These are phyloP conservation scores for Tritrichomonas musculus DNA, from an alignment of 208 protist species.

Conservation along the genomic window DNA sequence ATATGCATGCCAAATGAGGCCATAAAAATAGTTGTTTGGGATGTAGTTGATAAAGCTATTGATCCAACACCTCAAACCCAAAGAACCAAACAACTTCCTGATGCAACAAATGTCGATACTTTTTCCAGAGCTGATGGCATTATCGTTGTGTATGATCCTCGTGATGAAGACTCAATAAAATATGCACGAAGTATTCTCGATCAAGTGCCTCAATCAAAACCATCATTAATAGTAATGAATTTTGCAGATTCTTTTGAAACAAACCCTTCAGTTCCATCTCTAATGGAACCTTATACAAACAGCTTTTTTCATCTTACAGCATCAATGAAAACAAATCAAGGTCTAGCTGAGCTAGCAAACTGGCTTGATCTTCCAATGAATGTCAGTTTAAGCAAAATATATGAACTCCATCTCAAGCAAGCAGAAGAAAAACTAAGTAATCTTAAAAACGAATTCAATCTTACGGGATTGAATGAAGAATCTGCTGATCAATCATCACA, in stretches of 20 bases:
- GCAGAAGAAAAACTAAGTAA: background rate
- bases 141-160: background rate
- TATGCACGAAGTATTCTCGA: background rate
- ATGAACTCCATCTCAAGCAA: background rate
- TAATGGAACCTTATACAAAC: background rate
- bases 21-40: slow-evolving; percentile 12
- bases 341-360: background rate
- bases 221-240: background rate
- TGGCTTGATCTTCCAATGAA: slow-evolving; percentile 3
- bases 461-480: background rate
- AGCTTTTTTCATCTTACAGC: background rate
- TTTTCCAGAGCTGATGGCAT: background rate
- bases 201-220: background rate
- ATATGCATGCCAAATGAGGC: background rate
- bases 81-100: background rate
- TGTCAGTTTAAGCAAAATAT: background rate
- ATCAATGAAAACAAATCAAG: slow-evolving; percentile 13
- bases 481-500: background rate
- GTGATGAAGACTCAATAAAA: background rate
- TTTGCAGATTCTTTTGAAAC: background rate
- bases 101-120: background rate
- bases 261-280: background rate
- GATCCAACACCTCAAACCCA: background rate
- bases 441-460: background rate
- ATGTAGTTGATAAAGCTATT: slow-evolving; percentile 10